A percentile compares a stretch with the other conserved stretches of the same genome.
phyloP scores from a whole-genome alignment of 2,329 filamentous ascomycete species.

The Hansfordia pulvinata region DNA sequence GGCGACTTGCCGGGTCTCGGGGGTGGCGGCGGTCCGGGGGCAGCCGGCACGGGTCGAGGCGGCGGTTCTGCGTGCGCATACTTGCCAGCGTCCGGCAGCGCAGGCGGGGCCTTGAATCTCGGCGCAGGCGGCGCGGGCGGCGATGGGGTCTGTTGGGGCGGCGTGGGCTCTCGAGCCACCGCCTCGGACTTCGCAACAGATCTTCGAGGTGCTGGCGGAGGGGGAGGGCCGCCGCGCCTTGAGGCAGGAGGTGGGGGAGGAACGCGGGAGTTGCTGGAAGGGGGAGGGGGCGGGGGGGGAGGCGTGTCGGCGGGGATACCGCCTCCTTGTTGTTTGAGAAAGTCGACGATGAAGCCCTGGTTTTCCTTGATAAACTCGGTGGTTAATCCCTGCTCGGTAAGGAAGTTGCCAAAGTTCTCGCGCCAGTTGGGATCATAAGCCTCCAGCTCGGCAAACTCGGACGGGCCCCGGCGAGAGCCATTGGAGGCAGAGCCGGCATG shows the following conservation, averaged over 20 bases:
- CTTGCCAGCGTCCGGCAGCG: constrained; percentile 80
- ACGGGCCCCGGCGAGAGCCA: constrained; percentile 33
- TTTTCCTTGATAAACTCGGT: constrained; percentile 56
- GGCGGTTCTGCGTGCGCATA: constrained; percentile 48
- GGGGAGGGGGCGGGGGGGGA: constrained; percentile 17
- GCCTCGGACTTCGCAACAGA: constrained; percentile 32
- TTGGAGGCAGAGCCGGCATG: constrained; percentile 22
- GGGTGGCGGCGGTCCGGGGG: constrained; percentile 52
- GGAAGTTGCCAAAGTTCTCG: constrained; percentile 50
- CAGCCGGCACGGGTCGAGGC: constrained; percentile 25
- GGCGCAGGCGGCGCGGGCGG: constrained; percentile 51
- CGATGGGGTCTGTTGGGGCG: constrained; percentile 60
- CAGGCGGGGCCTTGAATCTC: constrained; percentile 75
- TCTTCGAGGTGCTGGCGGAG: constrained; percentile 48
- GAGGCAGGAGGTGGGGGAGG: constrained; percentile 22
- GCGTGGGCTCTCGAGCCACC: constrained; percentile 30
- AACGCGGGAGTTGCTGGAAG: constrained; percentile 23
- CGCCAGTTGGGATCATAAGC: constrained; percentile 53
- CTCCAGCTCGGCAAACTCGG: constrained; percentile 49
- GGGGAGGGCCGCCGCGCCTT: constrained; percentile 31
- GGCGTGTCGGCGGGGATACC: constrained; percentile 16
- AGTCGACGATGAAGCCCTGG: constrained; percentile 55
- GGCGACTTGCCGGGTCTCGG: constrained; percentile 58
- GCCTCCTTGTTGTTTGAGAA: constrained; percentile 43
- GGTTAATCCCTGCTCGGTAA: constrained; percentile 47